phyloP scores from a whole-genome alignment of 2,329 filamentous ascomycete species.

The Cryphonectria radicalis region DNA sequence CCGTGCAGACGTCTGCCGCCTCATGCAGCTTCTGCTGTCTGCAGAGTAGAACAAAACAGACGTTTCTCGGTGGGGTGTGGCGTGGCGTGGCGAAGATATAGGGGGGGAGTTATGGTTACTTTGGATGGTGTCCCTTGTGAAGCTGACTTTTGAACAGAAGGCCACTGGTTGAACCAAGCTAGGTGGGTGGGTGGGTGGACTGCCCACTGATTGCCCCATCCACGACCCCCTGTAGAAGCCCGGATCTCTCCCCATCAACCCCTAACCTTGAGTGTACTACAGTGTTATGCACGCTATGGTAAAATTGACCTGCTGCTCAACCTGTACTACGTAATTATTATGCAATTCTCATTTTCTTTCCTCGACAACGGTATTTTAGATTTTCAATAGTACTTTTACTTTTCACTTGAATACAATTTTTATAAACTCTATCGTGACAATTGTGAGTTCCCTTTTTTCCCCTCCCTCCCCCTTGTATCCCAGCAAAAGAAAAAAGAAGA shows the following conservation, averaged over 20 bases:
- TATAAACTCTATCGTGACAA: not conserved
- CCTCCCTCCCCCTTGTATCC: not conserved
- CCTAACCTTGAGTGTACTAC: no score
- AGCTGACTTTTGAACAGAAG: conserved; percentile 17
- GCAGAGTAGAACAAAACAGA: not conserved
- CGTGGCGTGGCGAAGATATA: not conserved
- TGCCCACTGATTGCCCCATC: not conserved
- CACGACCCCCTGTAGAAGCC: not conserved
- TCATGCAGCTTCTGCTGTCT: conserved; percentile 5
- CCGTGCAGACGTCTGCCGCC: not conserved
- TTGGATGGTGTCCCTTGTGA: not conserved
- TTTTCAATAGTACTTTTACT: not conserved
- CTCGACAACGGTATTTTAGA: not conserved
- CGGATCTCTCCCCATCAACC: not conserved
- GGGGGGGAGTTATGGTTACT: no score
- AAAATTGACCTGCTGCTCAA: no score
- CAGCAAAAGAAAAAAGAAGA: not conserved
- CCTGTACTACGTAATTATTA: no score
- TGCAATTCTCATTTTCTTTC: not conserved
- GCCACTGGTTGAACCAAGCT: conserved; percentile 28
- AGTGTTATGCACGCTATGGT: no score
- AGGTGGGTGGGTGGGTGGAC: not conserved
- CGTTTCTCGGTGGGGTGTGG: not conserved
- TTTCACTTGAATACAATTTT: not conserved
- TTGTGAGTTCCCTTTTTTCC: not conserved